These are phyloP conservation scores for Cordyceps javanica DNA, from an alignment of 2,329 filamentous ascomycete genomes.

Conservation along the genomic window DNA sequence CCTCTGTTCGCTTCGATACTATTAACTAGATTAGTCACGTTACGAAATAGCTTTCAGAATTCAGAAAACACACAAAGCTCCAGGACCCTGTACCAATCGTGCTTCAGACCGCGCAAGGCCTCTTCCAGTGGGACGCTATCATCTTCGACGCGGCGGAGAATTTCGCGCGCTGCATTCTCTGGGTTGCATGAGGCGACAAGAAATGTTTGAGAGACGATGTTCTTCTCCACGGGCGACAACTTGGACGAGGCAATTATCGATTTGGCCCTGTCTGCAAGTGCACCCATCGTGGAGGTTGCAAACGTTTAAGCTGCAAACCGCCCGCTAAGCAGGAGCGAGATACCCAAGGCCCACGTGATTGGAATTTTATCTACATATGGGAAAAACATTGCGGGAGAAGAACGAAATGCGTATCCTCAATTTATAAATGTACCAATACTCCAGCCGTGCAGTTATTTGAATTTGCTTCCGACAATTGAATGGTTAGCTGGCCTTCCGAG, in stretches of 20 bases:
- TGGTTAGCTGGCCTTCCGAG: no score
- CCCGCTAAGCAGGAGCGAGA: not conserved
- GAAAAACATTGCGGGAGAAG: not conserved
- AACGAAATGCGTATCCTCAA: not conserved
- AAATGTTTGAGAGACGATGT: not conserved
- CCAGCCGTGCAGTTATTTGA: not conserved
- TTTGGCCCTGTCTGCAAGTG: not conserved
- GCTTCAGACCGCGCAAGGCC: slow-evolving; percentile 1
- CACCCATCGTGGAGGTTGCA: not conserved
- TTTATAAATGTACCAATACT: not conserved
- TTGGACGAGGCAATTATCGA: not conserved
- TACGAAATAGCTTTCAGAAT: accelerated
- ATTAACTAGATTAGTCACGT: not conserved
- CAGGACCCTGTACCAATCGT: not conserved
- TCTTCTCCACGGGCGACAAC: slow-evolving; percentile 1
- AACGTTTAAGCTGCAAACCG: not conserved
- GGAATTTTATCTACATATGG: not conserved
- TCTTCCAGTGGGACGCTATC: not conserved
- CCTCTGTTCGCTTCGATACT: not conserved
- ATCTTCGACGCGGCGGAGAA: not conserved
- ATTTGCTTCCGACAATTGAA: no score
- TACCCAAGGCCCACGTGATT: not conserved
- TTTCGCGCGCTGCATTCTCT: not conserved
- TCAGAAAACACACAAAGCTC: not conserved
- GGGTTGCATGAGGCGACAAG: not conserved